Percentiles rank a stretch among this genome's conserved stretches.
Evolutionary conservation across 768 basidiomycete genomes (phyloP).

Genomic region (Psilocybe azurescens): DNA sequence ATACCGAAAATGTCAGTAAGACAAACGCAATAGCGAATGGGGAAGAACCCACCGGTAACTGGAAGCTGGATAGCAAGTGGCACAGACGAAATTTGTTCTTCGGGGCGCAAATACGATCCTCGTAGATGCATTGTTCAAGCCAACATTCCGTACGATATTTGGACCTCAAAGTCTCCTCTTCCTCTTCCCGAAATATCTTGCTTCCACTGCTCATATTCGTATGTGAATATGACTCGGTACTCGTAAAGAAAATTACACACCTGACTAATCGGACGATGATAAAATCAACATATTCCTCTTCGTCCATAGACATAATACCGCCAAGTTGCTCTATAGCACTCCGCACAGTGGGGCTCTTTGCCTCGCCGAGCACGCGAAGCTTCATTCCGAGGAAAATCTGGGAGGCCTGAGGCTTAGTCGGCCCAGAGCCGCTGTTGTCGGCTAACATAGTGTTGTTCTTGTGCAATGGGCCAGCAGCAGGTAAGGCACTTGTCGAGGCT

Average conservation of each 20-base stretch:
- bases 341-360: slow-evolving; percentile 59
- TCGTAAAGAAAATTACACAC: slow-evolving; percentile 40
- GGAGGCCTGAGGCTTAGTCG: slow-evolving; percentile 9
- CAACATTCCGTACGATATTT: slow-evolving; percentile 92
- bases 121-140: slow-evolving; percentile 85
- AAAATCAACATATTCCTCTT: slow-evolving; percentile 60
- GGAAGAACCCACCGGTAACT: slow-evolving; percentile 51
- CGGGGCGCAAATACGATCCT: slow-evolving; percentile 70
- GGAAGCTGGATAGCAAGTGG: slow-evolving; percentile 69
- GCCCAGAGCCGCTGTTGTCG: slow-evolving; percentile 1
- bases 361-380: slow-evolving; percentile 73
- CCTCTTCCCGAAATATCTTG: slow-evolving; percentile 64
- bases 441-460: slow-evolving; percentile 19
- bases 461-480: slow-evolving; percentile 15
- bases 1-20: slow-evolving; percentile 1
- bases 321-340: slow-evolving; percentile 65
- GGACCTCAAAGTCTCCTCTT: slow-evolving; percentile 44
- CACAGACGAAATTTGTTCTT: slow-evolving; percentile 72
- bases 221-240: slow-evolving; percentile 10
- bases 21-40: not conserved
- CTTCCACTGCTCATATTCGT: slow-evolving; percentile 58
- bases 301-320: slow-evolving; percentile 51
- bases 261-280: slow-evolving; percentile 77
- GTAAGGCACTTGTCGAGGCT: slow-evolving; percentile 13
- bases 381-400: slow-evolving; percentile 59